phyloP scores from a whole-genome alignment of 345 rosid genomes.

The Melastoma malabathricum region DNA sequence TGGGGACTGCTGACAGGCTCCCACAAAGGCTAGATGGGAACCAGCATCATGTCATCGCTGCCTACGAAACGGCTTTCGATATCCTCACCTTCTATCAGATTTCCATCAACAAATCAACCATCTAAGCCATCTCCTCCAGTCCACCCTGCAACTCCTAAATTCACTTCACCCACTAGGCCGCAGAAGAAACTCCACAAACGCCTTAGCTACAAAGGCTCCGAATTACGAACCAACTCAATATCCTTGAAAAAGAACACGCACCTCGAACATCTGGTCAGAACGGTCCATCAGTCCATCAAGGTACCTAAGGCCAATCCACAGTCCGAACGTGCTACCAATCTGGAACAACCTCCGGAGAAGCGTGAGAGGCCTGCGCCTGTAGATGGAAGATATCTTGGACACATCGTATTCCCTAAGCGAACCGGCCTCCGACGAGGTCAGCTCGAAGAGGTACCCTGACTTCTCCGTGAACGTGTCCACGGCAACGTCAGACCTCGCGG shows the following conservation, averaged over 20 bases:
- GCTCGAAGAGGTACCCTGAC: conserved; percentile 72
- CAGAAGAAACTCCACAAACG: too few species aligned
- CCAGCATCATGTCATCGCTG: too few species aligned
- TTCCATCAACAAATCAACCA: too few species aligned
- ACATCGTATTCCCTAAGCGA: conserved; percentile 43
- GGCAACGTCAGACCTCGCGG: conserved; percentile 18
- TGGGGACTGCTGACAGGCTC: too few species aligned
- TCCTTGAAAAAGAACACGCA: conserved; percentile 5
- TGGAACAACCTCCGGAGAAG: conserved; percentile 64
- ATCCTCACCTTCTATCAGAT: too few species aligned
- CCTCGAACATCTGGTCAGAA: conserved; percentile 67
- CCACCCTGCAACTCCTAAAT: too few species aligned
- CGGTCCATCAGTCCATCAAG: conserved; percentile 50
- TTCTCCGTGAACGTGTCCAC: conserved; percentile 65
- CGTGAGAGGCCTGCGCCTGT: conserved; percentile 53
- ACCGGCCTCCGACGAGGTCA: conserved; percentile 49
- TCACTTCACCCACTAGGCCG: too few species aligned
- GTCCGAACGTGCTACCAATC: conserved; percentile 52
- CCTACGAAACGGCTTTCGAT: too few species aligned
- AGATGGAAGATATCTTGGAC: conserved; percentile 33
- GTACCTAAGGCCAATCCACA: conserved; percentile 62
- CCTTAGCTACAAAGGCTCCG: neutral
- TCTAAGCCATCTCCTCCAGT: too few species aligned
- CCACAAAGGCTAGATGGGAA: too few species aligned
- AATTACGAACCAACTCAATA: conserved; percentile 1